Base-by-base conservation (phyloP, 78 protist species). In the Dictyostelium intermedium region DNA sequence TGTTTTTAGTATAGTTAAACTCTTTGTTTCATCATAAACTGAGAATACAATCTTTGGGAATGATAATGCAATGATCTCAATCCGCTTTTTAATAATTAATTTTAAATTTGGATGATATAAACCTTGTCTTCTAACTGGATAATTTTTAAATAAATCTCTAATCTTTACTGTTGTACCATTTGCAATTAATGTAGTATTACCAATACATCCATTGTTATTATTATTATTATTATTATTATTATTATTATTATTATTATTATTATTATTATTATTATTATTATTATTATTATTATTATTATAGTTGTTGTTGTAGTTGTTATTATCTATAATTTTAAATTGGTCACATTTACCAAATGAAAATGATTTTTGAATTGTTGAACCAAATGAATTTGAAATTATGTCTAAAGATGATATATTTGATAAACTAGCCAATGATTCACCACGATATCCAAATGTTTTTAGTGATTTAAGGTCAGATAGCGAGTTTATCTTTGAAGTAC, bases 121-220 rank as follows among this genome's bases (percentile, higher is more conserved):
- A 66, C 56, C 70, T 25, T 89, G 94, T 43, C 87, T 50, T 66
- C 94, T 83, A 14, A 89, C 94, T 5, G 94, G 94, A 27, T 69
- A 83, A 20, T 76, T 53, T 45, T 81, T 60, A 50, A 89, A 89
- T 9, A 89, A n/a, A 25, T 89, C 94, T 69, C 82, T 60, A 10
- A 89, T 82, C 35, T 63, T 80, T 18, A 89, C 87, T 9, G 43
- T 7, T 3, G 94, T 89, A n/a, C 94, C 94, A 18, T 23, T 20
- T 8, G 66, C 27, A 23, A 39, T 76, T 73, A 27, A 1, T 70
- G 20, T 32, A 70, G 1, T 70, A 32, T 70, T 14, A 25, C 5
- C 20, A 60, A n/a, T n/a, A n/a, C n/a, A n/a, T n/a, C 41, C 11
- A 27, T 32, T 7, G 2, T 32, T 16, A 25, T 16, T 41, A 41